Evolutionary conservation across 2,329 filamentous ascomycete species (phyloP), one percentile per base, ranked within the genome.

Genomic region (Pestalotiopsis sp.): DNA sequence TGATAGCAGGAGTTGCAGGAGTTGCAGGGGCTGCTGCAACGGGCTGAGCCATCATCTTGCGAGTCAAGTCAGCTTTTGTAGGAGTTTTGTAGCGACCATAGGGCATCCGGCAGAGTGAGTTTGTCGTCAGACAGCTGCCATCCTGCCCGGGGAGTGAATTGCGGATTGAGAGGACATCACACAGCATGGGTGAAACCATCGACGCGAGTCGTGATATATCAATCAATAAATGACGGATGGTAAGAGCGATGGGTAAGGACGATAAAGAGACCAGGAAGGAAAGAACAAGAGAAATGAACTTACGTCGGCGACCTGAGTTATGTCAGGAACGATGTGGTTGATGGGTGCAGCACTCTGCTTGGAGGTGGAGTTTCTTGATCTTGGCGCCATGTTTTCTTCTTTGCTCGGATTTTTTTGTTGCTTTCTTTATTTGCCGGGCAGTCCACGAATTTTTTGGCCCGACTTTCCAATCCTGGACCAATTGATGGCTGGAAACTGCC

Each of bases 301-400:
- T 52, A 65, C 62, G 25, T 65, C 45, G n/a, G 45, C 62, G 23
- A 65, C 7, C 49, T 65, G 49, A 20, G 62, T 49, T 52, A 65
- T 31, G 39, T 65, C 62, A 20, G 45, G 62, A 27, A 65, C 49
- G 39, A 65, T 14, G 17, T 36, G 27, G 27, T 14, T 36, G 14
- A n/a, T 17, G 17, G 59, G 59, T 62, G 59, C 25, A 23, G 57
- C 57, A 31, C 17, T 62, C 27, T 62, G 27, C 38, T 62, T 62
- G 14, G 59, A 62, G 38, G 59, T 62, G 59, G 59, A 62, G 59
- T 62, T 27, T n/a, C 59, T 62, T 39, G 59, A 62, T 62, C 59
- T 62, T 39, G 59, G 59, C 31, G 59, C 59, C 59, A 62, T 62
- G 5, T 27, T 39, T 52, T 36, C 23, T 27, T 17, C 23, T 59